Conservation (phyloP, 2,329 filamentous ascomycete species). For the Plenodomus biglobosus region DNA sequence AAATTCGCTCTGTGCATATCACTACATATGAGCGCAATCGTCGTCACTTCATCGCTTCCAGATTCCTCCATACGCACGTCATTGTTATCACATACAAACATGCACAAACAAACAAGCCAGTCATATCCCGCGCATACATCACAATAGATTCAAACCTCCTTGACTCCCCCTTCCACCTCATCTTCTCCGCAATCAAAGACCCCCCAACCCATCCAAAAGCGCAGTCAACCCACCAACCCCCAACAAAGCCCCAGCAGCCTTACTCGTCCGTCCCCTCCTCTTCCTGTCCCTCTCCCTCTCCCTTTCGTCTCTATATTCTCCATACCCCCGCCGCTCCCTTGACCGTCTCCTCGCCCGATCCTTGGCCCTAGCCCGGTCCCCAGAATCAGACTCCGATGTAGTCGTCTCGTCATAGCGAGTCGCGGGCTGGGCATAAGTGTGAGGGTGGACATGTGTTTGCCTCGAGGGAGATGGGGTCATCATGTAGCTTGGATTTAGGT, state of each 20-base stretch:
- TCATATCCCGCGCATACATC: too few species aligned
- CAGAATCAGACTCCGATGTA: constrained; percentile 30
- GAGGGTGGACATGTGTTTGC: constrained; percentile 2
- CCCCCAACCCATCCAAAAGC: constrained; percentile 40
- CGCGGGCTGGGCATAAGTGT: constrained; percentile 1
- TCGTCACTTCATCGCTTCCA: too few species aligned
- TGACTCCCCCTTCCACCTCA: neutral
- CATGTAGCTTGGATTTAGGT: neutral
- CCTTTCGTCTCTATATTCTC: neutral
- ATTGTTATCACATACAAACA: too few species aligned
- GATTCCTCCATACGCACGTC: too few species aligned
- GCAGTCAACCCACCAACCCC: constrained; percentile 43
- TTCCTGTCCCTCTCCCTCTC: constrained; percentile 10
- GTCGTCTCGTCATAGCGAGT: constrained; percentile 20
- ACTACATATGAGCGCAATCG: too few species aligned
- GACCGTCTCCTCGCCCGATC: constrained; percentile 5
- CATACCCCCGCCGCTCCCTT: neutral
- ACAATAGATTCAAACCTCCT: too few species aligned
- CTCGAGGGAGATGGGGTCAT: constrained; percentile 22
- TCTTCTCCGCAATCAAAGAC: constrained; percentile 9
- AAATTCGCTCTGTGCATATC: too few species aligned
- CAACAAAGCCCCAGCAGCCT: constrained; percentile 38
- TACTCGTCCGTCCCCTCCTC: constrained; percentile 28
- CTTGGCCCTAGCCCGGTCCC: constrained; percentile 2
- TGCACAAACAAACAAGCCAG: too few species aligned